Evolutionary conservation across 2,329 filamentous ascomycete genomes (phyloP), one percentile per base, ranked within the genome.

Genomic region (Colletotrichum agaves): DNA sequence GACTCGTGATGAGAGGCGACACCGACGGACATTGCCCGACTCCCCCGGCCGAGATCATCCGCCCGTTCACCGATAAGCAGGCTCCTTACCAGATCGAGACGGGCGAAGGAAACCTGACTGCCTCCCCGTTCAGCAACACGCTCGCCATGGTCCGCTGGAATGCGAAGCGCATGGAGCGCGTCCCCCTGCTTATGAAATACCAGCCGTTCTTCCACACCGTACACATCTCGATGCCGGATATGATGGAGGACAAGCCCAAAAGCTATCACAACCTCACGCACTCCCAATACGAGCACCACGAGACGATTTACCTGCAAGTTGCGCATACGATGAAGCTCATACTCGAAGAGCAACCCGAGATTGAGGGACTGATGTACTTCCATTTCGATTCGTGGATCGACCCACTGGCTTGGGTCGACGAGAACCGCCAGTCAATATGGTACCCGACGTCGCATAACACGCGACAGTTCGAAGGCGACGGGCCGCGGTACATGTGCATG

Each of bases 301-400:
- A 56, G 62, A 70, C 50, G 49, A 71, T 70, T 13, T 75, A 71
- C 68, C 67, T 67, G 53, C 72, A 72, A 27, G 71, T 77, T 5
- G 74, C 73, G 11, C 70, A 69, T 31, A 76, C 74, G 15, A 77
- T 77, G 76, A 64, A 73, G 41, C 70, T 75, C 12, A 68, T 76
- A 4, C 69, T 77, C 5, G 72, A 77, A n/a, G 55, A 63, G 41
- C 59, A 72, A 5, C 61, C 73, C 0, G 73, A 76, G 1, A 73
- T 77, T 7, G 69, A 69, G 17, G 75, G 76, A 0, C 47, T 78
- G 4, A 57, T 77, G 13, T 77, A 74, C 63, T 76, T 73, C 61
- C 76, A 78, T 60, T 78, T 77, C 49, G 76, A 78, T 62, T 75
- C 74, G 0, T 78, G 76, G 76, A 71, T 77, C 61, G 72, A 76